phyloP scores from a whole-genome alignment of 306 rosid species.

The Styphnolobium japonicum region DNA sequence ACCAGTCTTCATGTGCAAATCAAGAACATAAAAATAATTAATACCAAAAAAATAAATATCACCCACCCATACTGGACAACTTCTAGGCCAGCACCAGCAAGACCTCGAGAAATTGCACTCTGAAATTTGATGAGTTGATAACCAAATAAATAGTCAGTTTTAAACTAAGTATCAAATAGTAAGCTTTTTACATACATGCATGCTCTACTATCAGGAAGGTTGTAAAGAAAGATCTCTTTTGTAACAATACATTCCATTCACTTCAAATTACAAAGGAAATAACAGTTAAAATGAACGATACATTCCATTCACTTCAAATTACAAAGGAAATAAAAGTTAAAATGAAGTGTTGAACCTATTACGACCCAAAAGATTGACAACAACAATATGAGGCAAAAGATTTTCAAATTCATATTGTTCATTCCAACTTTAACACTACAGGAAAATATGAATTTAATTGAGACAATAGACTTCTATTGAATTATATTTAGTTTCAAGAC shows the following conservation, averaged over 20 bases:
- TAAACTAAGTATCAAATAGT: slow-evolving; percentile 1
- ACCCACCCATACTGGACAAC: slow-evolving; percentile 94
- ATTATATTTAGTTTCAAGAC: not conserved
- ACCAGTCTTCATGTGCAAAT: not conserved
- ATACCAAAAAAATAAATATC: not conserved
- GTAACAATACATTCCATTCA: slow-evolving; percentile 7
- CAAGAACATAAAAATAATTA: not conserved
- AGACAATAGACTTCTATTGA: slow-evolving; percentile 1
- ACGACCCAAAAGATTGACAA: not conserved
- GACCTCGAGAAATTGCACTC: slow-evolving; percentile 89
- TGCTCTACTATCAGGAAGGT: slow-evolving; percentile 9
- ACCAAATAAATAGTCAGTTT: slow-evolving; percentile 29
- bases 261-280: slow-evolving; percentile 3
- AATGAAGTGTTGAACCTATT: slow-evolving; percentile 2
- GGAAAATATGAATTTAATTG: not conserved
- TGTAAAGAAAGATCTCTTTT: not conserved
- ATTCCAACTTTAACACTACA: not conserved
- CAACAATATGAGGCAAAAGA: not conserved
- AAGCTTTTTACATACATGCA: not conserved
- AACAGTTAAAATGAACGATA: slow-evolving; percentile 14
- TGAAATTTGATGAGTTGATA: slow-evolving; percentile 41
- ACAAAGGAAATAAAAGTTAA: not conserved
- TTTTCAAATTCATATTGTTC: slow-evolving; percentile 18
- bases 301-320: slow-evolving; percentile 7
- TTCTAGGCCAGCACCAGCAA: slow-evolving; percentile 70